Conservation (phyloP, 768 basidiomycete species). For the Sporobolomyces phaffii region DNA sequence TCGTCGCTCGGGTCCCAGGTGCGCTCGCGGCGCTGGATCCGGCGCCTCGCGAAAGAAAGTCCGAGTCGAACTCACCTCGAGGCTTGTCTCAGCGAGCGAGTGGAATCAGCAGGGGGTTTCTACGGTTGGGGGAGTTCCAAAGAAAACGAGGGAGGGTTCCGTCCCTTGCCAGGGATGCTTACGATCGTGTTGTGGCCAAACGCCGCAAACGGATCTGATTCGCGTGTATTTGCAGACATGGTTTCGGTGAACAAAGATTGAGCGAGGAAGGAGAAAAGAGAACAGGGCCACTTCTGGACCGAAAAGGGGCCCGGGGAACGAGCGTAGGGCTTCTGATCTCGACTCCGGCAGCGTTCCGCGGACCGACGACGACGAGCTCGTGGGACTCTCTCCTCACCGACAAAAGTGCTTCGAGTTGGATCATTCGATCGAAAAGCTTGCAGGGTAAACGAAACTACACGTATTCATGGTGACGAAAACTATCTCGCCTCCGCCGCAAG, state of each 20-base stretch:
- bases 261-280: background rate
- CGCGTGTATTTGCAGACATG: background rate
- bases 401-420: too few relatives aligned
- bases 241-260: background rate
- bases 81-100: background rate
- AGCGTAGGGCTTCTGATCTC: background rate
- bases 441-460: too few relatives aligned
- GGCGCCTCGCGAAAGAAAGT: background rate
- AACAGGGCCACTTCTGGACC: too few relatives aligned
- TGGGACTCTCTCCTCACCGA: too few relatives aligned
- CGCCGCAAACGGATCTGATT: constrained; percentile 19
- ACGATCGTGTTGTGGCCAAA: constrained; percentile 6
- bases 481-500: constrained; percentile 1
- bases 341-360: background rate
- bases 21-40: background rate
- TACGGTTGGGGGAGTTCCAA: background rate
- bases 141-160: background rate
- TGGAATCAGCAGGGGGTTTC: background rate
- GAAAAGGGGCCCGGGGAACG: background rate
- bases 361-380: background rate
- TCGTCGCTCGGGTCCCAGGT: background rate
- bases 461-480: background rate
- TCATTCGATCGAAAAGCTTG: too few relatives aligned
- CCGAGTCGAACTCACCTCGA: constrained; percentile 9
- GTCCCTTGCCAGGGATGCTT: too few relatives aligned